phyloP scores from a whole-genome alignment of 2,329 filamentous ascomycete species.

The Hirsutella minnesotensis region DNA sequence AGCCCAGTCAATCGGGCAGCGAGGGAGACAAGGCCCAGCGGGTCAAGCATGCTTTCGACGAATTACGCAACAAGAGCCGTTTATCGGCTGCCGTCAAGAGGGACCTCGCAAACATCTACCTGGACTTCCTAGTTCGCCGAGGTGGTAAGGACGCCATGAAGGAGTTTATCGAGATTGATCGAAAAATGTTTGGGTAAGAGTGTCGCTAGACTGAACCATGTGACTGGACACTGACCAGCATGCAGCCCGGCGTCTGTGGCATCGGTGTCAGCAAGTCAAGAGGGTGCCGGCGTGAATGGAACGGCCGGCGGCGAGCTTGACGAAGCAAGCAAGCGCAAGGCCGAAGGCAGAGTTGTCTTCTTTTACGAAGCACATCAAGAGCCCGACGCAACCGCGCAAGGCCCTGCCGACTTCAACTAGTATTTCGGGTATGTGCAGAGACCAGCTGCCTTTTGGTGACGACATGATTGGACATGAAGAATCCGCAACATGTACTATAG shows the following conservation, averaged over 20 bases:
- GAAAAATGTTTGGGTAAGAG: constrained; percentile 72
- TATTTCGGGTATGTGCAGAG: background rate
- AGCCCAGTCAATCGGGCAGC: constrained; percentile 54
- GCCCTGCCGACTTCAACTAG: constrained; percentile 40
- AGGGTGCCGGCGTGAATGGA: constrained; percentile 33
- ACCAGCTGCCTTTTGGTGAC: background rate
- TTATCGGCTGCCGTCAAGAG: constrained; percentile 57
- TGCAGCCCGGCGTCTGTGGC: constrained; percentile 11
- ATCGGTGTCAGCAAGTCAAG: constrained; percentile 5
- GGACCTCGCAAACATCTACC: constrained; percentile 66
- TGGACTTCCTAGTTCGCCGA: constrained; percentile 72
- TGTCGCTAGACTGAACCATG: background rate
- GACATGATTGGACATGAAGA: background rate
- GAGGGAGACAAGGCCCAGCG: constrained; percentile 56
- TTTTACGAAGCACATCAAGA: constrained; percentile 43
- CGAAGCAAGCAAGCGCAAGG: constrained; percentile 35
- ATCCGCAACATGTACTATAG: constrained; percentile 4
- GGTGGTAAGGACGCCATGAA: constrained; percentile 77
- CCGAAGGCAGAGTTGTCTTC: constrained; percentile 36
- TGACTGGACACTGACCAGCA: background rate
- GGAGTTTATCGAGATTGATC: constrained; percentile 72
- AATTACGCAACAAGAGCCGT: constrained; percentile 61
- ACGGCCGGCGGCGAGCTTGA: constrained; percentile 32
- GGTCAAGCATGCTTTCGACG: constrained; percentile 70
- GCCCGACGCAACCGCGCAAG: constrained; percentile 32